Conservation (phyloP, 106 monocot genomes). For the Acorus calamus region DNA sequence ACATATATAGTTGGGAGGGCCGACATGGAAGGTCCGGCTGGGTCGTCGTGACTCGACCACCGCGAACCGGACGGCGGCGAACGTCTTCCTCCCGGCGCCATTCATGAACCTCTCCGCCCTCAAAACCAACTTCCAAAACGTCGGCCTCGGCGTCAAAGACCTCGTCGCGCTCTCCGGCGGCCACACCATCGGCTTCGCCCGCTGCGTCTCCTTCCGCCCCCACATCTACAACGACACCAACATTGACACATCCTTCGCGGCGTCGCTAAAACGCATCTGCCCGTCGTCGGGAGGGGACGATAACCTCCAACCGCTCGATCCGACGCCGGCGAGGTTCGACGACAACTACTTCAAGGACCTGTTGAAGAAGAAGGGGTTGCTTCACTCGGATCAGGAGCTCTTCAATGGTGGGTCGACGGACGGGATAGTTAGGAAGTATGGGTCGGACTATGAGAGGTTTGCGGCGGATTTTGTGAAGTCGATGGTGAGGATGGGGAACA, state of each 20-base stretch:
- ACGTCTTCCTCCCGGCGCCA: conserved; percentile 11
- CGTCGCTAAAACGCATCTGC: conserved; percentile 6
- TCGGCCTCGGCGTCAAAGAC: conserved; percentile 13
- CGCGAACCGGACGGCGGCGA: conserved; percentile 7
- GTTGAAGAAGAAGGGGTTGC: conserved; percentile 14
- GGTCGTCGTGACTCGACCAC: conserved; percentile 24
- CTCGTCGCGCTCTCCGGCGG: conserved; percentile 18
- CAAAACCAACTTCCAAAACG: conserved; percentile 14
- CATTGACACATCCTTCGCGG: conserved; percentile 13
- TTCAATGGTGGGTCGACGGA: conserved; percentile 18
- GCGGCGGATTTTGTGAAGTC: conserved; percentile 21
- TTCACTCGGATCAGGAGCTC: conserved; percentile 33
- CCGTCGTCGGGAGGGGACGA: conserved; percentile 5
- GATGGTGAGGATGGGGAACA: conserved; percentile 24
- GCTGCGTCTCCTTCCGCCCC: conserved; percentile 8
- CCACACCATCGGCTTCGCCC: conserved; percentile 26
- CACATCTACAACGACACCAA: conserved; percentile 31
- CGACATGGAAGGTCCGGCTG: conserved; percentile 11
- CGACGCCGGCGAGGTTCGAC: conserved; percentile 14
- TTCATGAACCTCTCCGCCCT: background rate
- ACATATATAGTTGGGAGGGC: conserved; percentile 22
- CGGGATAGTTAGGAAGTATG: conserved; percentile 15
- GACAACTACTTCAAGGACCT: conserved; percentile 19
- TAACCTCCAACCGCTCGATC: conserved; percentile 14
- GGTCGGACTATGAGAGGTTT: conserved; percentile 9